phyloP scores from a whole-genome alignment of 2,329 filamentous ascomycete genomes.

The Cladosporium sp. region DNA sequence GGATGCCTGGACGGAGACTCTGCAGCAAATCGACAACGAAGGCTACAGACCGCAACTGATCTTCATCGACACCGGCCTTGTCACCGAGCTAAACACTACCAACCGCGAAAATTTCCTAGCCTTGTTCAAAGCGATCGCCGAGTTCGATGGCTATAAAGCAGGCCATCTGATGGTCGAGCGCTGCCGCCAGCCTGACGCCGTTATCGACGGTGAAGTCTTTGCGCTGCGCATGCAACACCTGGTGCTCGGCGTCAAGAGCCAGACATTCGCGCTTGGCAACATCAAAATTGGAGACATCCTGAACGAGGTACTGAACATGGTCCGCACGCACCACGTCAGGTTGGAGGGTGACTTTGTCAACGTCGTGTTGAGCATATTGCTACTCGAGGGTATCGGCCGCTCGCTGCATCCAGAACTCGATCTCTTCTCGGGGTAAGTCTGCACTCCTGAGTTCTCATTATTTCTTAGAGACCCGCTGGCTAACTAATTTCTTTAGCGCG shows the following conservation, averaged over 20 bases:
- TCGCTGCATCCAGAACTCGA: conserved; percentile 84
- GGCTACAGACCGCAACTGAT: conserved; percentile 92
- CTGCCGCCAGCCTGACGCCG: conserved; percentile 87
- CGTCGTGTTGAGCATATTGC: conserved; percentile 89
- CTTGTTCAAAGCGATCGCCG: conserved; percentile 91
- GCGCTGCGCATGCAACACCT: conserved; percentile 96
- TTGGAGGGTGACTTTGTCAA: conserved; percentile 98
- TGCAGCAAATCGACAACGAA: conserved; percentile 77
- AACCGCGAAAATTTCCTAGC: conserved; percentile 93
- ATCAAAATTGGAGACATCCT: conserved; percentile 96
- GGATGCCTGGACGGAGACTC: conserved; percentile 68
- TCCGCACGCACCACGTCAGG: conserved; percentile 85
- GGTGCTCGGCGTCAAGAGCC: conserved; percentile 84
- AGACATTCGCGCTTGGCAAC: conserved; percentile 87
- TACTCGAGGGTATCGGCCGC: conserved; percentile 91
- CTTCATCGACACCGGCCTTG: conserved; percentile 95
- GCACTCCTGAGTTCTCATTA: conserved; percentile 3
- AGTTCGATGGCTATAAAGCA: conserved; percentile 95
- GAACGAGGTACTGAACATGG: conserved; percentile 88
- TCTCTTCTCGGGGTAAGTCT: conserved; percentile 69
- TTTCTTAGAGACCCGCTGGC: conserved; percentile 7
- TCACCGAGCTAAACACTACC: conserved; percentile 84
- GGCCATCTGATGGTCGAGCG: conserved; percentile 95
- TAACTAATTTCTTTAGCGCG: conserved; percentile 56
- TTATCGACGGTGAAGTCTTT: conserved; percentile 87